Base-by-base conservation (phyloP, 1,284 basidiomycete genomes). In the Sparassis latifolia region DNA sequence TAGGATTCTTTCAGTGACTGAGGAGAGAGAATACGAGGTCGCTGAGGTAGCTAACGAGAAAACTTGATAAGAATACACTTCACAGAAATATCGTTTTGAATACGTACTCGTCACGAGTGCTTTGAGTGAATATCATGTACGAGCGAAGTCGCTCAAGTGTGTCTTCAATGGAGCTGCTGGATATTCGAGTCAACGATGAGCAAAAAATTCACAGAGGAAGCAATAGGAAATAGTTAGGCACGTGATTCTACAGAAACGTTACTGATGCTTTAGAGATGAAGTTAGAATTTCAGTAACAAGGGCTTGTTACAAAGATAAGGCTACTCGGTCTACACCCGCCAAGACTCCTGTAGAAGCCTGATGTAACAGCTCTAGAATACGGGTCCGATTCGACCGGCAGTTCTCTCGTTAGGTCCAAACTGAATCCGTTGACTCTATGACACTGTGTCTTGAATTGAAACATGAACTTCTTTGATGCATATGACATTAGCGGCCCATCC, bases 21-120 rank as follows among this genome's bases (percentile, higher is more conserved):
- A 80, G 73, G 56, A 90, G 82, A 58, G 86, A 86, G 68, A 88
- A 91, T 51, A 91, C 85, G 63, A 89, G 84, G 73, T 91, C 89
- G 67, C 85, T 86, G 68, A 91, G 82, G 65, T 91, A 91, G 63
- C 89, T 89, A 63, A 52, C 53, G 47, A 31, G 39, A 52, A 46
- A 48, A 58, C 54, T 62, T 53, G 59, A 55, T 44, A 49, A 51
- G 32, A 37, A 31, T 53, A 32, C 53, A 53, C 47, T 46, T 37
- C 5, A 42, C 4, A 7, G n/a, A n/a, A 42, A 47, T 45, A 45
- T 41, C 32, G 39, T 55, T 38, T 38, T 38, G 9, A 37, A 46
- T 10, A 67, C 81, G 58, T 69, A 89, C 87, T 90, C 87, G 87
- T 90, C 87, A 65, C 87, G 80, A 66, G 87, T 90, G 75, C 78